These are phyloP conservation scores for Dioszegia hungarica DNA, from an alignment of 768 basidiomycete genomes.

Conservation along the genomic window DNA sequence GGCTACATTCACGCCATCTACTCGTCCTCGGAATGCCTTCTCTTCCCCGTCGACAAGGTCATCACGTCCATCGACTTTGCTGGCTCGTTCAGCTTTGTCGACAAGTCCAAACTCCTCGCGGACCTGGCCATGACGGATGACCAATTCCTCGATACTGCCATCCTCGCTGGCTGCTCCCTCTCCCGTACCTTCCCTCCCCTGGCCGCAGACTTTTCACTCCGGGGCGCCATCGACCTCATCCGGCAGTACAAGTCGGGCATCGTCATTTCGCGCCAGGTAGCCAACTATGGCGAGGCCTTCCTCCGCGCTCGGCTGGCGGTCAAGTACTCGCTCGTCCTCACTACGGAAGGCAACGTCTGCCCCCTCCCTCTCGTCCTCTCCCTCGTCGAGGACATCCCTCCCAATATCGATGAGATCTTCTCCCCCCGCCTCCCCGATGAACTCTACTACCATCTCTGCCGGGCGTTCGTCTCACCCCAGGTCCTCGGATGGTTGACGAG, in stretches of 20 bases:
- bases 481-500: conserved; percentile 91
- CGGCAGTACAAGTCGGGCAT: conserved; percentile 82
- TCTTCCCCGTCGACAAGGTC: conserved; percentile 68
- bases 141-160: conserved; percentile 89
- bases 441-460: conserved; percentile 90
- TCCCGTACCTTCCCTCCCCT: conserved; percentile 53
- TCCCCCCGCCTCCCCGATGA: conserved; percentile 91
- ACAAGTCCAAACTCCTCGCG: conserved; percentile 68
- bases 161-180: conserved; percentile 84
- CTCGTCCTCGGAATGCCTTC: conserved; percentile 80
- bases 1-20: conserved; percentile 91
- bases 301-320: conserved; percentile 85
- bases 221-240: conserved; percentile 72
- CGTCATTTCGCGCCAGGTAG: conserved; percentile 57
- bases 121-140: conserved; percentile 69
- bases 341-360: conserved; percentile 60
- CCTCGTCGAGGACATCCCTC: conserved; percentile 63
- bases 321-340: conserved; percentile 83
- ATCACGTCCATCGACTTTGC: conserved; percentile 81
- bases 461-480: conserved; percentile 81
- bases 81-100: conserved; percentile 67
- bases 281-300: conserved; percentile 77
- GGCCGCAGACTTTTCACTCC: conserved; percentile 43
- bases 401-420: conserved; percentile 90
- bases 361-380: conserved; percentile 59